These are phyloP conservation scores for Saturnispora halmiae DNA, from an alignment of 805 yeast genomes.

Conservation along the genomic window DNA sequence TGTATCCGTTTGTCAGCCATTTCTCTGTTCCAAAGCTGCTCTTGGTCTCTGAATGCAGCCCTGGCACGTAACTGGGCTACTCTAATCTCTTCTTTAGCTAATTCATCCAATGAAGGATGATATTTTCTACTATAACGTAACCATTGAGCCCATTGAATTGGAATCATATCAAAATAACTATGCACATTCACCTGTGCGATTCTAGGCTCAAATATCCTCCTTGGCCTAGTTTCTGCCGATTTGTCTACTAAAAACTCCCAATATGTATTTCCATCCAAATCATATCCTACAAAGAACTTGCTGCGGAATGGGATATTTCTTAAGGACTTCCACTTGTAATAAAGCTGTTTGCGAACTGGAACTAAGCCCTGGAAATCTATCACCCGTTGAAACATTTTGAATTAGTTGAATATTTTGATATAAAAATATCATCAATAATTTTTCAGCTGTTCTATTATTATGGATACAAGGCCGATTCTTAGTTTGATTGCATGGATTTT, in stretches of 20 bases:
- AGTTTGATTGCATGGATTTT: too few relatives aligned
- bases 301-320: slow-evolving; percentile 60
- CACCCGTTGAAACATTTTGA: slow-evolving; percentile 25
- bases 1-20: slow-evolving; percentile 16
- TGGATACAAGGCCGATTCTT: too few relatives aligned
- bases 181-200: slow-evolving; percentile 39
- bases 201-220: slow-evolving; percentile 57
- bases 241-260: slow-evolving; percentile 65
- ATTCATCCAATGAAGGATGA: slow-evolving; percentile 57
- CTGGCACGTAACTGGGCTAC: slow-evolving; percentile 42
- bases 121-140: slow-evolving; percentile 50
- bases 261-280: slow-evolving; percentile 74
- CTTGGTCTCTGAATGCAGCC: slow-evolving; percentile 38
- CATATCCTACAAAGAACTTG: slow-evolving; percentile 66
- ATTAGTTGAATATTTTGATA: background rate
- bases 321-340: slow-evolving; percentile 51
- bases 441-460: background rate
- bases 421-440: background rate
- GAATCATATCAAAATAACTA: slow-evolving; percentile 50
- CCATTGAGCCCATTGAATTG: slow-evolving; percentile 81
- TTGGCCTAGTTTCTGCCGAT: slow-evolving; percentile 30
- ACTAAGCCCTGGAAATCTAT: slow-evolving; percentile 32
- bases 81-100: slow-evolving; percentile 48
- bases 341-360: slow-evolving; percentile 40
- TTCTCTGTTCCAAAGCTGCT: slow-evolving; percentile 26